Evolutionary conservation across 1,284 basidiomycete species (phyloP), one percentile per base, ranked within the genome.

Genomic region (Calocybe gambosa): DNA sequence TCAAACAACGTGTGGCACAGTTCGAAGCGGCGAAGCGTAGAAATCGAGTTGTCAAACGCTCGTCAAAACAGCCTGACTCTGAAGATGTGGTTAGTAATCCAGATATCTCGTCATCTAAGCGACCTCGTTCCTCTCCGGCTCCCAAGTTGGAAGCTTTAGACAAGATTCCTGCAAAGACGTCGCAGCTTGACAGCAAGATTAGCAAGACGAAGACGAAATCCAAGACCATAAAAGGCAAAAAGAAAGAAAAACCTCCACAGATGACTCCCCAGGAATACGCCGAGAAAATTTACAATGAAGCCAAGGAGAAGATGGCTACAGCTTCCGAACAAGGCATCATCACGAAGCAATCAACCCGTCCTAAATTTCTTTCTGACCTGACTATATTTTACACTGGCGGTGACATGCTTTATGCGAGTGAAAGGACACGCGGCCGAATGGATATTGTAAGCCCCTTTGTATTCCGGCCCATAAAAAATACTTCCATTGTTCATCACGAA

Each of bases 341-440:
- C 46, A 31, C 29, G 35, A 62, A 26, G 51, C 59, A 37, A 26
- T 42, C 50, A 52, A 49, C 38, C 16, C 49, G 49, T 53, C 29
- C 40, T 36, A 63, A 65, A 50, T 71, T 71, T 54, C 63, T 85
- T 15, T 63, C 64, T 42, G 78, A 75, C 16, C 74, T 69, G 54
- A 64, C 63, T 31, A 76, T 86, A 35, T 78, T 77, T 55, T 84
- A 78, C 54, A 65, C 68, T 21, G 78, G 79, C 16, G 77, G 71
- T 6, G 83, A 85, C 54, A 68, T 73, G 64, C 65, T 57, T 18
- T 71, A 67, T 48, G 79, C 80, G 1, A 67, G 71, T 15, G 62
- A 66, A 33, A 58, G 59, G 36, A 84, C 82, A 7, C 69, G 69
- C 31, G 67, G 65, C 8, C 70, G 71, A 49, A 84, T 86, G 80